Evolutionary conservation across 192 early-diverging fungal species (phyloP), one percentile per base, ranked within the genome.

Genomic region (Coemansia sp.): DNA sequence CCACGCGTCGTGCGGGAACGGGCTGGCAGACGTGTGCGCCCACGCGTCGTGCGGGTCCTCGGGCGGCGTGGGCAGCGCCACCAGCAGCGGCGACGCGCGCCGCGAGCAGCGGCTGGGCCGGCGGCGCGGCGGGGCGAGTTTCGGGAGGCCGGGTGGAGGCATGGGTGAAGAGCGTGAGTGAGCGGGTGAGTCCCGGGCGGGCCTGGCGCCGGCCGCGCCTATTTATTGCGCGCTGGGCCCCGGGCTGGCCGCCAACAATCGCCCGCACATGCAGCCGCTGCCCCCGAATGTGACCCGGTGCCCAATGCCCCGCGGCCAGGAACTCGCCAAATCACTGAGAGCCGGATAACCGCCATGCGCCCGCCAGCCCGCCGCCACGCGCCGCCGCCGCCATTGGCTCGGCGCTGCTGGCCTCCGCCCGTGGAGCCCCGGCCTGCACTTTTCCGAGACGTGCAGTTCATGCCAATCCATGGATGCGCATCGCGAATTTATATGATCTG

Each of bases 51-150:
- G 26, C 9, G 30, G 39, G 25, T 70, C 67, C 12, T 47, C 60
- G 3, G 67, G 67, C 25, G 67, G 67, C 17, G 67, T 70, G 34
- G 60, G 67, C 38, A 70, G 41, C 8, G 60, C 14, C 39, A 42
- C 36, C 32, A 52, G 29, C 5, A 35, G 27, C 17, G 47, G 50
- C 35, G 36, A 35, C 9, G 50, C 19, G 31, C 22, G 22, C 50
- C 21, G 26, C n/a, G 35, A 25, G n/a, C 50, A 12, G 50, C 50
- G 34, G 50, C 50, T 60, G 29, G 29, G 58, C 48, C 39, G 48
- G 2, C 31, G 41, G 44, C 35, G 50, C 19, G 36, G 63, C 27
- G 34, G 27, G 2, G 59, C 32, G 27, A 17, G 53, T n/a, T 31
- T 41, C 5, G 40, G 10, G 53, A 39, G 38, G 21, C 20, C 39